A percentile compares a stretch with the other conserved stretches of the same genome.
Conservation (phyloP, 2,329 filamentous ascomycete genomes). For the Pseudodiploospora longispora region DNA sequence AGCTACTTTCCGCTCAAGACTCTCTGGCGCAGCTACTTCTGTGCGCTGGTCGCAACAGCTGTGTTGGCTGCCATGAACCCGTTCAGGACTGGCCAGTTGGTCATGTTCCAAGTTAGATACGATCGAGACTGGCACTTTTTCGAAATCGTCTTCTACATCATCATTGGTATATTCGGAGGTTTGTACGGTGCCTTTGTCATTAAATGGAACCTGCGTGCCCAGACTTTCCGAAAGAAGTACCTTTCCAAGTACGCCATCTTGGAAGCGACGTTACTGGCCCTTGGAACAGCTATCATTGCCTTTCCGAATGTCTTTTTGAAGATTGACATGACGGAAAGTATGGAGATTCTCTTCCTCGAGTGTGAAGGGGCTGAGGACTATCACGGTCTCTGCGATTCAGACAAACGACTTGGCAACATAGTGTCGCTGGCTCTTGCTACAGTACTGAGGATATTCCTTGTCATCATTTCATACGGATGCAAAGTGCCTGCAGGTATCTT, state of each 20-base stretch:
- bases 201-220: conserved; percentile 88
- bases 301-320: conserved; percentile 92
- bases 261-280: conserved; percentile 77
- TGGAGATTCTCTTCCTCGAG: conserved; percentile 94
- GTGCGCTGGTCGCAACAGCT: conserved; percentile 87
- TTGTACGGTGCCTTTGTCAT: conserved; percentile 95
- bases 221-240: conserved; percentile 91
- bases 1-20: conserved; percentile 95
- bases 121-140: conserved; percentile 98
- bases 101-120: conserved; percentile 98
- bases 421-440: conserved; percentile 73
- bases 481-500: conserved; percentile 98
- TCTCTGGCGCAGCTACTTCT: conserved; percentile 97
- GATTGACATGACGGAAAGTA: conserved; percentile 99
- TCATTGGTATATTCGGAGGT: conserved; percentile 87
- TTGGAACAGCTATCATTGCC: conserved; percentile 81
- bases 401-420: conserved; percentile 71
- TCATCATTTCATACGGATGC: conserved; percentile 94
- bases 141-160: conserved; percentile 83
- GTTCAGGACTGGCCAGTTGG: conserved; percentile 90
- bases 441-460: conserved; percentile 69
- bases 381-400: conserved; percentile 74
- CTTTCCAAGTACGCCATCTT: conserved; percentile 74
- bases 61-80: conserved; percentile 94
- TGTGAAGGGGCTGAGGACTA: conserved; percentile 87